phyloP scores from a whole-genome alignment of 441 rosid genomes.

The Bocquillonia castaneifolia region DNA sequence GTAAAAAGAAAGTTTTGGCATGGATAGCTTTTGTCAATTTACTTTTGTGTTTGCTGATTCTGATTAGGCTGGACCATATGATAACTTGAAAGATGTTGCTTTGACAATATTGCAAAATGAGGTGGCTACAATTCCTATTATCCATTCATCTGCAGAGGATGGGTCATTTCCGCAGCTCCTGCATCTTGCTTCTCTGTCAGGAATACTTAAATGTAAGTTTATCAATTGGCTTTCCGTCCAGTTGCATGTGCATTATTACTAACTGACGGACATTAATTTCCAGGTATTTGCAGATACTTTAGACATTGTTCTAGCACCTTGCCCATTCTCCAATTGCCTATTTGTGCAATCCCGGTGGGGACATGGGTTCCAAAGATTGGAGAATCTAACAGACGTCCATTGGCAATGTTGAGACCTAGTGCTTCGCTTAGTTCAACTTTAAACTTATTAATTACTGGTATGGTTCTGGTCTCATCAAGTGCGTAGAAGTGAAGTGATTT shows the following conservation, averaged over 20 bases:
- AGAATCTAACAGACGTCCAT: slow-evolving; percentile 45
- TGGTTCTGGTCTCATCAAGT: slow-evolving; percentile 11
- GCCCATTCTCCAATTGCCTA: slow-evolving; percentile 54
- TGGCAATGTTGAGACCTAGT: slow-evolving; percentile 53
- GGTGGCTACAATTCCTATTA: slow-evolving; percentile 52
- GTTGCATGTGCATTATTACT: slow-evolving; percentile 18
- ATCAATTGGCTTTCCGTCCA: slow-evolving; percentile 16
- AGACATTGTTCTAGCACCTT: slow-evolving; percentile 45
- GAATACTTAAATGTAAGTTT: slow-evolving; percentile 52
- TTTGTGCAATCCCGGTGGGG: slow-evolving; percentile 46
- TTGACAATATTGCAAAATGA: slow-evolving; percentile 49
- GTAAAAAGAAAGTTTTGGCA: not conserved
- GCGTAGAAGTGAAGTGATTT: not conserved
- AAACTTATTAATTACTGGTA: slow-evolving; percentile 58
- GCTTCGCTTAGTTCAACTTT: slow-evolving; percentile 56
- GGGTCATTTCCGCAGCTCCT: slow-evolving; percentile 61
- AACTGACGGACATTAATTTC: slow-evolving; percentile 27
- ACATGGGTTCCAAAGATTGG: slow-evolving; percentile 61
- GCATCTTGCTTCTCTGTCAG: slow-evolving; percentile 59
- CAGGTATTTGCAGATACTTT: slow-evolving; percentile 66
- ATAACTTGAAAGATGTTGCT: slow-evolving; percentile 52
- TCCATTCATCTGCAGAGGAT: slow-evolving; percentile 52
- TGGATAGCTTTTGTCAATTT: not conserved
- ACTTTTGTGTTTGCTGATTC: slow-evolving; percentile 9
- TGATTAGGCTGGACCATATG: slow-evolving; percentile 54